Evolutionary conservation across 2,329 filamentous ascomycete species (phyloP), one percentile per base, ranked within the genome.

Genomic region (Diplodia sapinea): DNA sequence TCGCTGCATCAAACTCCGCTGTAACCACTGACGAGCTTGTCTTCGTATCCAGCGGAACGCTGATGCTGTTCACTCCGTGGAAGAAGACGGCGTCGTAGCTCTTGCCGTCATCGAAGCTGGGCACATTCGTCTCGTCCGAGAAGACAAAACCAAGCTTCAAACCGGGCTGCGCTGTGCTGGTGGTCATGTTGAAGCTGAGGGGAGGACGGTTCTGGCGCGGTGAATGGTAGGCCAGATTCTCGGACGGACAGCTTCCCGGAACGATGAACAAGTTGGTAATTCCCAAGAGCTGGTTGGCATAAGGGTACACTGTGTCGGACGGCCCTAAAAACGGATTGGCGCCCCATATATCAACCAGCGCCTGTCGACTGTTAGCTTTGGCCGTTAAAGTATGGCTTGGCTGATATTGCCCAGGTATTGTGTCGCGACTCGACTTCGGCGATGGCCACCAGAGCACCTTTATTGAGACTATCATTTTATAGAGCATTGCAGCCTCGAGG

Each of bases 31-130:
- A 77, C 7, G 67, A 71, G 66, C 79, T 77, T 3, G 70, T 72
- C 26, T 68, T 70, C 0, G 75, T 77, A 57, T 81, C 71, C 63
- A 81, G 77, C 1, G 79, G 77, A 20, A 79, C 74, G 13, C 77
- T 78, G 51, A 78, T 71, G 49, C 79, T 79, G 23, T 70, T 40
- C 31, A 79, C 31, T 2, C 75, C 79, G 66, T 81, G 80, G 73
- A 79, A 81, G 72, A 78, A 81, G 33, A 81, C 79, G 15, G 78
- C 78, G 68, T 79, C 80, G 68, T 81, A 81, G 49, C 77, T 72
- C 56, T 67, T 74, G 40, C 67, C 56, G 3, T 69, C 23, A 0
- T 69, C 72, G 51, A 77, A 74, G 13, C 65, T 51, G 20, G 74
- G 76, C 52, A 70, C 70, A 50, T 77, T 77, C 9, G 68, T 70